Conservation (phyloP, 306 rosid species). For the Trifolium pratense region DNA sequence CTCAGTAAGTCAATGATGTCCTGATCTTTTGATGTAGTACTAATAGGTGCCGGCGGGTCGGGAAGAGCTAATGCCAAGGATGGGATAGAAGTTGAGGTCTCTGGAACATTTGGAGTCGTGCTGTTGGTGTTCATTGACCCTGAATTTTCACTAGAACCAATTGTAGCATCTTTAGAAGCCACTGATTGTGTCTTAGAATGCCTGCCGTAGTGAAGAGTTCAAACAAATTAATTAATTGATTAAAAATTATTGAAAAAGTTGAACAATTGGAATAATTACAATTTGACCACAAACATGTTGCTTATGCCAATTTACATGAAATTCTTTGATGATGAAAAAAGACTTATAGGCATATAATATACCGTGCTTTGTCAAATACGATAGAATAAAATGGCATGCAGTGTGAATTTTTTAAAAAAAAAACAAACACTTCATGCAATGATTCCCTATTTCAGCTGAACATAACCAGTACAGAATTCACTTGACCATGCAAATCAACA, state of each 20-base stretch:
- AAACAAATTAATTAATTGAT: slow-evolving; percentile 14
- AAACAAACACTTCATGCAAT: background rate
- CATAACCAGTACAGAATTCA: slow-evolving; percentile 12
- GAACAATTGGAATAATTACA: slow-evolving; percentile 14
- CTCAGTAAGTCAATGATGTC: slow-evolving; percentile 89
- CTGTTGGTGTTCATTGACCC: background rate
- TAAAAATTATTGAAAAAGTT: background rate
- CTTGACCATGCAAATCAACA: slow-evolving; percentile 1
- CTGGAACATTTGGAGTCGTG: slow-evolving; percentile 46
- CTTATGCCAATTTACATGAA: slow-evolving; percentile 16
- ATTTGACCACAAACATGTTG: slow-evolving; percentile 9
- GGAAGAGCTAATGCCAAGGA: slow-evolving; percentile 69
- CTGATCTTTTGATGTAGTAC: slow-evolving; percentile 67
- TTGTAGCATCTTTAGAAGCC: slow-evolving; percentile 51
- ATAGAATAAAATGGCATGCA: slow-evolving; percentile 7
- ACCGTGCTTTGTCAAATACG: slow-evolving; percentile 22
- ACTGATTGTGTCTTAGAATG: slow-evolving; percentile 61
- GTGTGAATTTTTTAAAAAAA: background rate
- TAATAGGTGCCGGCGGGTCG: slow-evolving; percentile 65
- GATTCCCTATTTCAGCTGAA: slow-evolving; percentile 27
- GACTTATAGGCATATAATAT: background rate
- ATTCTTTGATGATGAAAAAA: background rate
- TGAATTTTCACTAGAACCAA: slow-evolving; percentile 49
- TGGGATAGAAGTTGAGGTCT: slow-evolving; percentile 51
- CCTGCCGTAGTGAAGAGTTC: slow-evolving; percentile 58